Evolutionary conservation across 805 yeast species (phyloP).

Genomic region (Torulaspora maleeae): DNA sequence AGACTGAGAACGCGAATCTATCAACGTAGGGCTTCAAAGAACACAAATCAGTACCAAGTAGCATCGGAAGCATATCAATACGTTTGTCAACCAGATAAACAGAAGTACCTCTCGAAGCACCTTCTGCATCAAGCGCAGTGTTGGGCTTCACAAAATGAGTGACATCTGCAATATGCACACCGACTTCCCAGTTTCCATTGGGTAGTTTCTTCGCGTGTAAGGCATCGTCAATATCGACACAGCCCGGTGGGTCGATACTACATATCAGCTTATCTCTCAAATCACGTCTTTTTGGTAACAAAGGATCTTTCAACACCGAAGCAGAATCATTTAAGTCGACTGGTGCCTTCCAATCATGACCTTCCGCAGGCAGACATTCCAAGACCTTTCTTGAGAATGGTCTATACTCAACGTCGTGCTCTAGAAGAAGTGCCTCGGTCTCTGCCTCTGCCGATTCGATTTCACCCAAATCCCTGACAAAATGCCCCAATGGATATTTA

Average conservation of each 20-base stretch:
- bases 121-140: slow-evolving; percentile 90
- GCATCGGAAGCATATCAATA: slow-evolving; percentile 96
- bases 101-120: slow-evolving; percentile 95
- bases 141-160: slow-evolving; percentile 93
- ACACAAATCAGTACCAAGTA: slow-evolving; percentile 92
- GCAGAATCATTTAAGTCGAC: slow-evolving; percentile 52
- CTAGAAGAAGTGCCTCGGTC: slow-evolving; percentile 87
- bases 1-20: slow-evolving; percentile 88
- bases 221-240: slow-evolving; percentile 99
- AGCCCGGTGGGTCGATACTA: slow-evolving; percentile 95
- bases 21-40: slow-evolving; percentile 94
- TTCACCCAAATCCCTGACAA: slow-evolving; percentile 82
- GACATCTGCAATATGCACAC: slow-evolving; percentile 98
- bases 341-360: slow-evolving; percentile 90
- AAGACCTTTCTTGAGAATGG: slow-evolving; percentile 91
- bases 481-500: slow-evolving; percentile 90
- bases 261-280: slow-evolving; percentile 86
- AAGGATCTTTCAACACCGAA: slow-evolving; percentile 45
- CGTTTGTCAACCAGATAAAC: slow-evolving; percentile 96
- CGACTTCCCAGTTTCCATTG: slow-evolving; percentile 94
- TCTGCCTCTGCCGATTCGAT: slow-evolving; percentile 92
- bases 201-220: slow-evolving; percentile 79
- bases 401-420: slow-evolving; percentile 93
- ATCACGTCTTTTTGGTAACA: slow-evolving; percentile 63
- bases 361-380: slow-evolving; percentile 89